Percentiles rank a stretch among this genome's conserved stretches.
These are phyloP conservation scores for Aquilaria malaccensis DNA, from an alignment of 345 rosid species.

Conservation along the genomic window DNA sequence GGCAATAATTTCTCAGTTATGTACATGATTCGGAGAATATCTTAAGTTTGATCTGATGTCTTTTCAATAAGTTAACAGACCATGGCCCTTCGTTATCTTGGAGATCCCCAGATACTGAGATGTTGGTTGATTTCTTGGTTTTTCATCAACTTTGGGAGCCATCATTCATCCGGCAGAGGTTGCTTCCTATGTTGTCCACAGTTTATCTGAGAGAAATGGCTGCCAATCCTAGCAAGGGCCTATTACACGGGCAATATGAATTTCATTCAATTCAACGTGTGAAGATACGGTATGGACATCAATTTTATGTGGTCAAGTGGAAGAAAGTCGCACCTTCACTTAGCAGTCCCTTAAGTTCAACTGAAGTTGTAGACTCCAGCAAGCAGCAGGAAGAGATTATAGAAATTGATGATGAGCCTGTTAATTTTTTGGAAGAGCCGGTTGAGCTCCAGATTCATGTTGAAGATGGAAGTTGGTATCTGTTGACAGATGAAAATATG, in stretches of 20 bases:
- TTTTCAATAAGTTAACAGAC: slow-evolving; percentile 24
- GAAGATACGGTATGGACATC: slow-evolving; percentile 62
- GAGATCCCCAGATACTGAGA: slow-evolving; percentile 63
- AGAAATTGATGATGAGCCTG: slow-evolving; percentile 43
- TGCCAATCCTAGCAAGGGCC: slow-evolving; percentile 23
- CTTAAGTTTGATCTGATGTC: slow-evolving; percentile 8
- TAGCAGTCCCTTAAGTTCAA: slow-evolving; percentile 14
- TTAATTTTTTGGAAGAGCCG: slow-evolving; percentile 41
- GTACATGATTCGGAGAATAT: slow-evolving; percentile 1
- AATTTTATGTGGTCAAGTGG: slow-evolving; percentile 67
- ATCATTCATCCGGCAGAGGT: slow-evolving; percentile 60
- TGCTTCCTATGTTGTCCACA: slow-evolving; percentile 80
- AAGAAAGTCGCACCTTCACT: slow-evolving; percentile 36
- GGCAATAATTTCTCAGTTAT: neutral
- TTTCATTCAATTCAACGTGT: slow-evolving; percentile 69
- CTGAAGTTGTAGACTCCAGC: slow-evolving; percentile 26
- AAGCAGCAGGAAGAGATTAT: slow-evolving; percentile 27
- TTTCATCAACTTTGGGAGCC: slow-evolving; percentile 71
- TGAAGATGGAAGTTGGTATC: slow-evolving; percentile 41
- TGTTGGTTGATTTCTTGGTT: slow-evolving; percentile 75
- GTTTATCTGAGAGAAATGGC: slow-evolving; percentile 67
- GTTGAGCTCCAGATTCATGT: slow-evolving; percentile 39
- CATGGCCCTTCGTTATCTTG: slow-evolving; percentile 41
- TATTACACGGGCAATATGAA: slow-evolving; percentile 59
- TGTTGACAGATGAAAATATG: slow-evolving; percentile 71